Percentiles rank a stretch among this genome's conserved stretches.
These are phyloP conservation scores for Teratosphaeria nubilosa DNA, from an alignment of 2,329 filamentous ascomycete species.

Conservation along the genomic window DNA sequence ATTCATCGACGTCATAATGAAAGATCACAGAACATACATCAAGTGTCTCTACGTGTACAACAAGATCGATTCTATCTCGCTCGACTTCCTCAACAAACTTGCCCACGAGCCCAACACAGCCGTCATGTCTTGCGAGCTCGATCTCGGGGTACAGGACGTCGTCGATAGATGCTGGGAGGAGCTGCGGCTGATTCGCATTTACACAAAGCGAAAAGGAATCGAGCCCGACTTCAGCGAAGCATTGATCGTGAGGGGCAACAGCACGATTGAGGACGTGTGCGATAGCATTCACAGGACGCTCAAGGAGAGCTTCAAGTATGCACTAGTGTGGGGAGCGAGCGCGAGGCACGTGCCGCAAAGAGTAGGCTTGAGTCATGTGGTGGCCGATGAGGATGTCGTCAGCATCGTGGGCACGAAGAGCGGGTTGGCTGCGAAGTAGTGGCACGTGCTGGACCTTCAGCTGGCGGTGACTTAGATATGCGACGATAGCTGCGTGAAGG, in stretches of 20 bases:
- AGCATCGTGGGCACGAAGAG: constrained; percentile 46
- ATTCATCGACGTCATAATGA: constrained; percentile 99
- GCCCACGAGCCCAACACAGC: constrained; percentile 88
- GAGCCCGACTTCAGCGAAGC: constrained; percentile 88
- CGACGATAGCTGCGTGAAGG: neutral
- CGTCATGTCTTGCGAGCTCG: constrained; percentile 95
- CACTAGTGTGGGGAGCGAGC: constrained; percentile 93
- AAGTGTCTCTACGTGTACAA: constrained; percentile 94
- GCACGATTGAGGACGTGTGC: constrained; percentile 92
- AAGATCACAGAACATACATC: constrained; percentile 97
- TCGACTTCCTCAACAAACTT: constrained; percentile 86
- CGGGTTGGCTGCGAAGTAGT: constrained; percentile 20
- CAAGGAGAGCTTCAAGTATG: constrained; percentile 99
- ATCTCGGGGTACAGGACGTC: constrained; percentile 86
- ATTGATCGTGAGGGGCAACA: constrained; percentile 79
- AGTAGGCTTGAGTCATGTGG: constrained; percentile 73
- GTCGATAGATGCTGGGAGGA: constrained; percentile 94
- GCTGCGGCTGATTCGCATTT: constrained; percentile 77
- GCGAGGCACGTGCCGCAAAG: constrained; percentile 90
- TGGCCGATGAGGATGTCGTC: constrained; percentile 60
- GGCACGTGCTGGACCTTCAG: neutral
- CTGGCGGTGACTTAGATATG: neutral
- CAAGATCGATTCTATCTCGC: constrained; percentile 92
- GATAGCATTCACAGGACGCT: constrained; percentile 86
- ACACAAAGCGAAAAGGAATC: constrained; percentile 88